Conservation (phyloP, 495 filamentous ascomycete species). For the Thermothielavioides terrestris region DNA sequence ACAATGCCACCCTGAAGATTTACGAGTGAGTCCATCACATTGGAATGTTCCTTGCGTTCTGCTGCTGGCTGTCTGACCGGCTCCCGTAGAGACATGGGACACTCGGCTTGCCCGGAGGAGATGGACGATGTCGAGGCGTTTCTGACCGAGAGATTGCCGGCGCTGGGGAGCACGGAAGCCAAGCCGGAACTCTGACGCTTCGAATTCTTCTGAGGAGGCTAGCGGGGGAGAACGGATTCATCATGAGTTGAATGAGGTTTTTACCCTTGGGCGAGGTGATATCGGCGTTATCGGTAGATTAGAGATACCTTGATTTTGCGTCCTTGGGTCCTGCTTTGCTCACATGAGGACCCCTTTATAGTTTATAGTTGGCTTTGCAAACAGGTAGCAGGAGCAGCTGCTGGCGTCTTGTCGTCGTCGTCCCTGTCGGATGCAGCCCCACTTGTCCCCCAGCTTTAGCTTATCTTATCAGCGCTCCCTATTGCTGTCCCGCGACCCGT, state of each 20-base stretch:
- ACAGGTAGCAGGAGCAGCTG: too few species aligned
- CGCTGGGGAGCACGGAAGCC: constrained; percentile 30
- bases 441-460: too few species aligned
- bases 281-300: background rate
- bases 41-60: background rate
- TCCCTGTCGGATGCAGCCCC: too few species aligned
- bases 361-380: background rate
- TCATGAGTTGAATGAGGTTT: background rate
- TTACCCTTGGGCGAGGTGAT: background rate
- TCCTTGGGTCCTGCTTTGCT: too few species aligned
- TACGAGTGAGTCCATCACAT: constrained; percentile 52
- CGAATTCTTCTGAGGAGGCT: background rate
- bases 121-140: constrained; percentile 78
- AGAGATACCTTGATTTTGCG: background rate
- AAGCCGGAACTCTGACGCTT: constrained; percentile 33
- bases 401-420: too few species aligned
- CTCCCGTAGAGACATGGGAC: constrained; percentile 50
- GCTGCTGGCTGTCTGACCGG: constrained; percentile 11
- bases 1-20: constrained; percentile 63
- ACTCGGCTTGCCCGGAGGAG: constrained; percentile 71
- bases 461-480: too few species aligned
- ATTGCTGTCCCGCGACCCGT: too few species aligned
- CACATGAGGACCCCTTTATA: too few species aligned
- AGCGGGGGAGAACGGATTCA: background rate
- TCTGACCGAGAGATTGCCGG: constrained; percentile 54